Percentiles rank a stretch among this genome's conserved stretches.
Evolutionary conservation across 2,329 filamentous ascomycete species (phyloP).

Genomic region (Colletotrichum camelliae): DNA sequence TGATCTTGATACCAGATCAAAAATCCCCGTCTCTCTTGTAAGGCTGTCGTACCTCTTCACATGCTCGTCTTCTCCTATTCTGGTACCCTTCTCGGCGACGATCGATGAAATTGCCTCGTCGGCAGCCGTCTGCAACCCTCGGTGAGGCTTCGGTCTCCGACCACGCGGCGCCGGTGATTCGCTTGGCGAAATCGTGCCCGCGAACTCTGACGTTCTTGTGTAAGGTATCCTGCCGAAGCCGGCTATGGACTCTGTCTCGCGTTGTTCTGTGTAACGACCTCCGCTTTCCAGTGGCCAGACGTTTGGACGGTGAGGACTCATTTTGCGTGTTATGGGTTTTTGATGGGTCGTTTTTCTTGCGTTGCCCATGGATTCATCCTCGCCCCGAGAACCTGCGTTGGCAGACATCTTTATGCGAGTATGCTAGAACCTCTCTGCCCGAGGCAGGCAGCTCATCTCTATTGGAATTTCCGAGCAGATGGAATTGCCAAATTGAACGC

Average conservation of each 20-base stretch:
- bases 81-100: background rate
- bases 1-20: background rate
- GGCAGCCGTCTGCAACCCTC: background rate
- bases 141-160: background rate
- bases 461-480: background rate
- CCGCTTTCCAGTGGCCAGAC: background rate
- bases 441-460: background rate
- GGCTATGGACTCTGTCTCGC: background rate
- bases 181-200: background rate
- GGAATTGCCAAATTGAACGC: slow-evolving; percentile 1
- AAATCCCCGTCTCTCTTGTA: background rate
- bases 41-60: background rate
- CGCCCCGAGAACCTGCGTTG: background rate
- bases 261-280: background rate
- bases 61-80: background rate
- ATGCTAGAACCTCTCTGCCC: background rate
- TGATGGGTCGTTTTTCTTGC: background rate
- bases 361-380: background rate
- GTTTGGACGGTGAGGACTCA: background rate
- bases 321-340: background rate
- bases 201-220: background rate
- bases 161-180: background rate
- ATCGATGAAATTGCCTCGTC: background rate
- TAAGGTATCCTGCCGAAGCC: background rate
- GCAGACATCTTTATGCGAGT: slow-evolving; percentile 1